A percentile compares a stretch with the other conserved stretches of the same genome.
Evolutionary conservation across 495 filamentous ascomycete species (phyloP).

Genomic region (Coniosporium apollinis): DNA sequence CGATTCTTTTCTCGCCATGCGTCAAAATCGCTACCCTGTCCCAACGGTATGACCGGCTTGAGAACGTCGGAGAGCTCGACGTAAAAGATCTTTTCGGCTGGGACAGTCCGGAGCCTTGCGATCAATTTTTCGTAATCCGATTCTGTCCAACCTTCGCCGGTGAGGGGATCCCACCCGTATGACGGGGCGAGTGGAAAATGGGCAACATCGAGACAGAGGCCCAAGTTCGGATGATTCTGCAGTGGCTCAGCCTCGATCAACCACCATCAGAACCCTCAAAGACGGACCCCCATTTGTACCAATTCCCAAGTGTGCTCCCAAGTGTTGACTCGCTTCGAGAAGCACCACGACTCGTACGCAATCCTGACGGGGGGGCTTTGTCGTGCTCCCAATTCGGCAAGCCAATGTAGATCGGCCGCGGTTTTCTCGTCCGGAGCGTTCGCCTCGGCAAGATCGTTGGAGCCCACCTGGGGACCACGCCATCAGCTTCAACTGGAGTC

Average conservation of each 20-base stretch:
- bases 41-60: neutral
- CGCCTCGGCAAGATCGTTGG: neutral
- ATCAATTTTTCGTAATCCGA: neutral
- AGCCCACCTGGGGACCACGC: neutral
- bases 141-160: neutral
- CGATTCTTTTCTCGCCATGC: neutral
- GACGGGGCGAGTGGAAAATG: neutral
- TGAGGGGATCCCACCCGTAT: neutral
- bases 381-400: neutral
- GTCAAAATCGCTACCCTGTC: neutral
- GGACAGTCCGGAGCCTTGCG: neutral
- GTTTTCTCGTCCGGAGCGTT: neutral
- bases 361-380: neutral
- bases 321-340: neutral
- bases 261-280: neutral
- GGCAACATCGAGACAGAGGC: neutral
- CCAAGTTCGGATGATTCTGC: neutral
- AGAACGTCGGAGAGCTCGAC: neutral
- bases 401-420: neutral
- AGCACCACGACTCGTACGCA: neutral
- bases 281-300: neutral
- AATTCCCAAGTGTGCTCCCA: neutral
- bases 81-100: neutral
- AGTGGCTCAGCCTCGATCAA: neutral
- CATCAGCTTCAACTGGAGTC: neutral